phyloP scores from a whole-genome alignment of 2,329 filamentous ascomycete genomes.

The Verticillium isaacii region DNA sequence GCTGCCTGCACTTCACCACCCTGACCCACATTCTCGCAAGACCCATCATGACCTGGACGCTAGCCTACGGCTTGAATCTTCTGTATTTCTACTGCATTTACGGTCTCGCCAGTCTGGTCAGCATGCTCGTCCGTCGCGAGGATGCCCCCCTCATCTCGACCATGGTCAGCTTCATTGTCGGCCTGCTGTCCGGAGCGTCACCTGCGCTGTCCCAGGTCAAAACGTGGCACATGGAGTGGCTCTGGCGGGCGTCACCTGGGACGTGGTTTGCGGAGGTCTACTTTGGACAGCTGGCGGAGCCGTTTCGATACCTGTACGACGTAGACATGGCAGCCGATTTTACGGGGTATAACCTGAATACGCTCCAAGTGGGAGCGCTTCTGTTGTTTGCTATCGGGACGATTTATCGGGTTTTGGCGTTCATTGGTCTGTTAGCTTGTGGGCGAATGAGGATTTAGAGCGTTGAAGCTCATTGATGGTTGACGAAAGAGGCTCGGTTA shows the following conservation, averaged over 20 bases:
- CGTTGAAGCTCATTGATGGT: too few relatives aligned
- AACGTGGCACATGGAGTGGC: conserved; percentile 48
- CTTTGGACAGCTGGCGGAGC: conserved; percentile 45
- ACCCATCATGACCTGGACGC: conserved; percentile 43
- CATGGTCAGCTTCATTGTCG: conserved; percentile 48
- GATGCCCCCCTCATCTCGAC: conserved; percentile 53
- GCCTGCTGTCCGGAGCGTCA: conserved; percentile 48
- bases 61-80: conserved; percentile 45
- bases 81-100: conserved; percentile 56
- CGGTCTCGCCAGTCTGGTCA: conserved; percentile 45
- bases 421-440: conserved; percentile 28
- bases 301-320: conserved; percentile 45
- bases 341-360: conserved; percentile 41
- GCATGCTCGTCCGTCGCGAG: conserved; percentile 50
- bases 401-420: conserved; percentile 39
- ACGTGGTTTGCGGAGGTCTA: conserved; percentile 54
- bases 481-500: too few relatives aligned
- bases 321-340: conserved; percentile 36
- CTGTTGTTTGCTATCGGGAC: conserved; percentile 38
- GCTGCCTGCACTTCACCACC: conserved; percentile 50
- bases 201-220: conserved; percentile 44
- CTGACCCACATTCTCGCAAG: conserved; percentile 42
- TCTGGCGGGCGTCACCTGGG: conserved; percentile 49
- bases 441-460: conserved; percentile 22
- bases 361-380: conserved; percentile 29